phyloP scores from a whole-genome alignment of 1,284 basidiomycete species.

The Takashimella tepidaria region DNA sequence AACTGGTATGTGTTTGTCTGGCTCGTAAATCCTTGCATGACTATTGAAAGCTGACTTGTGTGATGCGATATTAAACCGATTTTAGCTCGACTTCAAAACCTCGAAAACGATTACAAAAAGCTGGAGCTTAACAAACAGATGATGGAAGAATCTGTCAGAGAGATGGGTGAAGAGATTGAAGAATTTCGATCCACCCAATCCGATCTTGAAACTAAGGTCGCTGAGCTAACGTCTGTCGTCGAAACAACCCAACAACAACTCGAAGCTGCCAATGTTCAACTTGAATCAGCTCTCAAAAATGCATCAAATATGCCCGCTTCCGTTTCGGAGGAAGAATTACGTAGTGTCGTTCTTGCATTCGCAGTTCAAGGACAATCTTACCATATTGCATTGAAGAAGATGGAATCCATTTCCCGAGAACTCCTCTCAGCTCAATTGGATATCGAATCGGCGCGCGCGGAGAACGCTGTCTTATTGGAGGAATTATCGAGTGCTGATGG shows the following conservation, averaged over 20 bases:
- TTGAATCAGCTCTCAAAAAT: not conserved
- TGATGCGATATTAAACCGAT: not conserved
- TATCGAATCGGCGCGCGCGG: not conserved
- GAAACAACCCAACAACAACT: not conserved
- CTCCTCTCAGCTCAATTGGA: not conserved
- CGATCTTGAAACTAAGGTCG: not conserved
- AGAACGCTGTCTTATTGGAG: not conserved
- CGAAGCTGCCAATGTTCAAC: not conserved
- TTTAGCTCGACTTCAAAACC: not conserved
- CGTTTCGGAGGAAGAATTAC: not conserved
- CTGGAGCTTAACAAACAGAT: not conserved
- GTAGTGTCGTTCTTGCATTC: not conserved
- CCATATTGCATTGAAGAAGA: not conserved
- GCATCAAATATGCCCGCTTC: not conserved
- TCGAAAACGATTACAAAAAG: not conserved
- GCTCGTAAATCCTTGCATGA: too few species aligned
- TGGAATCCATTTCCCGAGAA: not conserved
- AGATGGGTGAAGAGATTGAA: not conserved
- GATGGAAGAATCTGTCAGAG: not conserved
- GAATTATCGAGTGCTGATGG: not conserved
- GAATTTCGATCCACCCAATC: not conserved
- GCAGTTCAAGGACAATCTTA: not conserved
- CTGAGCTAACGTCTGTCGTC: not conserved
- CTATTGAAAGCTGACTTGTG: too few species aligned
- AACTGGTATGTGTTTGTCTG: not conserved